Conservation (phyloP, 768 basidiomycete genomes). For the Postia placenta region DNA sequence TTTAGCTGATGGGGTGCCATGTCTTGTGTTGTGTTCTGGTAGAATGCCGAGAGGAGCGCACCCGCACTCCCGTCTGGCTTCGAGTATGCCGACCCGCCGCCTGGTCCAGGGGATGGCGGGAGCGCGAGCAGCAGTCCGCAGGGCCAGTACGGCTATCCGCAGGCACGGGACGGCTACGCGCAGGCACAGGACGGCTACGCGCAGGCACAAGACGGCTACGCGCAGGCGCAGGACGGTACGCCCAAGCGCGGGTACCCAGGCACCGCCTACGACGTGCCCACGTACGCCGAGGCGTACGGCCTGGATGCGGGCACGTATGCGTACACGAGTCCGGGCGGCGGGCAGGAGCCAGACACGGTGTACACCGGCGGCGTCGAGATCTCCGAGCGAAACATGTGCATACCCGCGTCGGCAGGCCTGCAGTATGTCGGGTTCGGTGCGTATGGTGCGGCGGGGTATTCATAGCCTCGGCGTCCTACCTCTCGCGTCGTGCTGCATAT, state of each 20-base stretch:
- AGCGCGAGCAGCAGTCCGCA: background rate
- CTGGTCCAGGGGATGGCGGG: background rate
- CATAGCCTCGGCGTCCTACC: background rate
- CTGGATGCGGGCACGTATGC: background rate
- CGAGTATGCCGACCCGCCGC: background rate
- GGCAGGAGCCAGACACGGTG: slow-evolving; percentile 5
- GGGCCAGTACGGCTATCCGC: background rate
- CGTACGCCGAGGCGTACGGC: slow-evolving; percentile 6
- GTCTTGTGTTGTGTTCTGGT: background rate
- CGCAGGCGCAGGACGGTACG: slow-evolving; percentile 9
- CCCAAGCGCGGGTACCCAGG: slow-evolving; percentile 6
- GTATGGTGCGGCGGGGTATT: slow-evolving; percentile 3
- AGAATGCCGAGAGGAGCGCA: background rate
- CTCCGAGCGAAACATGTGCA: slow-evolving; percentile 11
- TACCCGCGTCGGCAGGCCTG: slow-evolving; percentile 12
- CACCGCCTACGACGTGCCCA: slow-evolving; percentile 9
- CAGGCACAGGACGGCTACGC: background rate
- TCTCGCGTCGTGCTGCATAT: background rate
- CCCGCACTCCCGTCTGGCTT: background rate
- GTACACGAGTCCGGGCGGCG: slow-evolving; percentile 1
- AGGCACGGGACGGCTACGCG: background rate
- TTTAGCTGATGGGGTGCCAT: background rate
- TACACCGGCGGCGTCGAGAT: slow-evolving; percentile 16
- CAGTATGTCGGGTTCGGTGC: slow-evolving; percentile 8
- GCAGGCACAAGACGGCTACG: slow-evolving; percentile 5